A percentile compares a stretch with the other conserved stretches of the same genome.
These are phyloP conservation scores for Stagonosporopsis vannaccii DNA, from an alignment of 2,329 filamentous ascomycete species.

Conservation along the genomic window DNA sequence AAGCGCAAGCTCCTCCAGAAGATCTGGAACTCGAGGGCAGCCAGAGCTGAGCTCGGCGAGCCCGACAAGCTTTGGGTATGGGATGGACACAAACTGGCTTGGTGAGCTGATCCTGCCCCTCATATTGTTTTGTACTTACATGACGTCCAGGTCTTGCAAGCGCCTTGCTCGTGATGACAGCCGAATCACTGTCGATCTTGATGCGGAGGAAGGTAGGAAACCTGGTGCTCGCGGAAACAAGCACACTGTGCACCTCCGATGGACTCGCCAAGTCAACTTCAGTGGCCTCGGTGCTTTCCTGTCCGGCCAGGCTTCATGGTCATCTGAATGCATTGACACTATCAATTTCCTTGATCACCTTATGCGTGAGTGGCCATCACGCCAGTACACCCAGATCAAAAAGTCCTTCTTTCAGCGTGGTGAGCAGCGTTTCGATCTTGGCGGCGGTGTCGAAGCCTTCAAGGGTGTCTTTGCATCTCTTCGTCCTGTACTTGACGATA, in stretches of 20 bases:
- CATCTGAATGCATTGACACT: conserved; percentile 73
- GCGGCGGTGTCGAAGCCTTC: conserved; percentile 74
- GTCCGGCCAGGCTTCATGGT: conserved; percentile 58
- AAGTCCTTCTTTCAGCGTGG: conserved; percentile 78
- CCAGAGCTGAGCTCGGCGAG: conserved; percentile 63
- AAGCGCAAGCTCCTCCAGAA: conserved; percentile 75
- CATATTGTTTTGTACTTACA: conserved; percentile 16
- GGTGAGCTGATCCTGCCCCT: conserved; percentile 60
- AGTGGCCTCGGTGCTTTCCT: conserved; percentile 71
- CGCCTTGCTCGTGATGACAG: conserved; percentile 39
- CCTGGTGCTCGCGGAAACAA: conserved; percentile 50
- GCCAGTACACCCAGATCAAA: conserved; percentile 74
- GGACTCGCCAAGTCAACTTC: conserved; percentile 74
- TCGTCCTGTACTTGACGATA: conserved; percentile 68
- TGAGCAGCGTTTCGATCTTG: conserved; percentile 61
- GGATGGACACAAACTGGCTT: conserved; percentile 86
- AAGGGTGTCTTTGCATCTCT: conserved; percentile 92
- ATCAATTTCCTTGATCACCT: conserved; percentile 93
- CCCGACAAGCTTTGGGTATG: conserved; percentile 68
- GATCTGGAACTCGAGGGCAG: conserved; percentile 72
- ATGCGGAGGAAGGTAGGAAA: conserved; percentile 62
- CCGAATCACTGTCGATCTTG: conserved; percentile 71
- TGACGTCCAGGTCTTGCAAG: conserved; percentile 32
- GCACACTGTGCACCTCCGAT: conserved; percentile 68
- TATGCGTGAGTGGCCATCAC: conserved; percentile 78